phyloP scores from a whole-genome alignment of 345 rosid genomes.

The Trapa incisa region DNA sequence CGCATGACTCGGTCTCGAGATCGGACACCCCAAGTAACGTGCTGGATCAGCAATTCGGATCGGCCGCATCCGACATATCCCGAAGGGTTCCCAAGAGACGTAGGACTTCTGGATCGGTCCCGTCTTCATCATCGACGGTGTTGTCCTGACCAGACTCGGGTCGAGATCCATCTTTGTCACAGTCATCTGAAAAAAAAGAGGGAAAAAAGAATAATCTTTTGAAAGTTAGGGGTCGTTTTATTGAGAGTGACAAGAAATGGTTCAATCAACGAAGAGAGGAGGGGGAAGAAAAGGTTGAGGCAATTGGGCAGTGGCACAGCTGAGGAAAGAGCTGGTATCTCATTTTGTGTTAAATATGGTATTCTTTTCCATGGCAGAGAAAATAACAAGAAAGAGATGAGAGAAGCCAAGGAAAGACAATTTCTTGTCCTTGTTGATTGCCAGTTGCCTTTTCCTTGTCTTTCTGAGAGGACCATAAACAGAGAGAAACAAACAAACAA shows the following conservation, averaged over 20 bases:
- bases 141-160: not conserved
- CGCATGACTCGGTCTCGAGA: constrained; percentile 19
- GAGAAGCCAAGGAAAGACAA: not conserved
- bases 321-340: not conserved
- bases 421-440: not conserved
- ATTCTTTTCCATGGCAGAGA: constrained; percentile 1
- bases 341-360: not conserved
- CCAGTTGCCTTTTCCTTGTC: not conserved
- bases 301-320: not conserved
- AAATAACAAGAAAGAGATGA: not conserved
- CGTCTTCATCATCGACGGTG: not conserved
- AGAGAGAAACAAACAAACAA: too few species aligned
- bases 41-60: constrained; percentile 23
- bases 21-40: constrained; percentile 36
- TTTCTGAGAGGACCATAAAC: not conserved
- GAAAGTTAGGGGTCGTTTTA: not conserved
- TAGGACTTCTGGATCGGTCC: not conserved
- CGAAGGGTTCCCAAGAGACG: constrained; percentile 14
- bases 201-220: not conserved
- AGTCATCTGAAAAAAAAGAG: not conserved
- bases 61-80: constrained; percentile 22
- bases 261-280: not conserved
- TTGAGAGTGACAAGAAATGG: constrained; percentile 9
- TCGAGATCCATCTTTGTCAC: not conserved
- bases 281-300: not conserved